Conservation (phyloP, 2,329 filamentous ascomycete species). For the Amauroascus verrucosus region DNA sequence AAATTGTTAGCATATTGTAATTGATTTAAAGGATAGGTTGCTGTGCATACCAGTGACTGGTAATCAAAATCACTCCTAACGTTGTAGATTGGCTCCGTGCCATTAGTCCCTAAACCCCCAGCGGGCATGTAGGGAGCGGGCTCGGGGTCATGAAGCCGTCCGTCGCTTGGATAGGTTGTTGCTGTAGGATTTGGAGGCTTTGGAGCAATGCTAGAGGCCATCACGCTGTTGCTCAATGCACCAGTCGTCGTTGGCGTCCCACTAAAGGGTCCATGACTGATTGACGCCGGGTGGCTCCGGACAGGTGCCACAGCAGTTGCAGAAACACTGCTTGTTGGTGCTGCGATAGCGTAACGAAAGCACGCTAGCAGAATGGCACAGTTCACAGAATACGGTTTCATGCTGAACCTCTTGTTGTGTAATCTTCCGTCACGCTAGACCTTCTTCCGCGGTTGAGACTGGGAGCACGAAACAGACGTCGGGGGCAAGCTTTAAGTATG, state of each 20-base stretch:
- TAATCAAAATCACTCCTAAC: slow-evolving; percentile 76
- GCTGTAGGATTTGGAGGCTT: slow-evolving; percentile 51
- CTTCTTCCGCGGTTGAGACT: not conserved
- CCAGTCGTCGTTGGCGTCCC: slow-evolving; percentile 60
- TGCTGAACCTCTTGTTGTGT: not conserved
- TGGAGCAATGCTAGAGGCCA: slow-evolving; percentile 49
- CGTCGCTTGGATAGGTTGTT: slow-evolving; percentile 62
- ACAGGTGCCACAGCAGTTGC: slow-evolving; percentile 5
- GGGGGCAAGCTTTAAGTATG: not conserved
- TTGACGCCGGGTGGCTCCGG: not conserved
- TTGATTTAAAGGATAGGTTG: slow-evolving; percentile 40
- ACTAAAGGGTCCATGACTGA: slow-evolving; percentile 53
- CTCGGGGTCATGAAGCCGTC: slow-evolving; percentile 54
- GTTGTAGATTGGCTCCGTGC: slow-evolving; percentile 63
- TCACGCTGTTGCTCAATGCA: slow-evolving; percentile 45
- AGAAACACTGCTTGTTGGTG: not conserved
- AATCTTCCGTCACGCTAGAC: not conserved
- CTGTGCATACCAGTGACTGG: slow-evolving; percentile 52
- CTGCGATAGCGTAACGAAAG: not conserved
- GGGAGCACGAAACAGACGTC: not conserved
- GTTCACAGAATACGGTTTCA: not conserved
- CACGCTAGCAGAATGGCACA: slow-evolving; percentile 1
- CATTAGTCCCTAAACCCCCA: slow-evolving; percentile 68
- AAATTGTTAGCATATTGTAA: slow-evolving; percentile 52
- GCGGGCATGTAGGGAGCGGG: slow-evolving; percentile 62